Conservation (phyloP, 257 asterid species). For the Eustoma russellianum region DNA sequence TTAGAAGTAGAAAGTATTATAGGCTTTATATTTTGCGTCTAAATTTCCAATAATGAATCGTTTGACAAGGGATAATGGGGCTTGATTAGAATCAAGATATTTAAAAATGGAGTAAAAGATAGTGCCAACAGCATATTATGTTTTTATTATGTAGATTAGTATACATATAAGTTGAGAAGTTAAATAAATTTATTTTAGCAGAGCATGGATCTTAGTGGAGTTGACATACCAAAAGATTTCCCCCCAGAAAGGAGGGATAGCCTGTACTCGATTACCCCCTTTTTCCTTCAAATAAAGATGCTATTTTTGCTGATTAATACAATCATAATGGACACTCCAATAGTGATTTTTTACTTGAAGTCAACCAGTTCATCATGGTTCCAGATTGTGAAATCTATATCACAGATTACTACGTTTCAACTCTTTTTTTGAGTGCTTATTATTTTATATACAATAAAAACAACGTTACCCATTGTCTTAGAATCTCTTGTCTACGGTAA, state of each 20-base stretch:
- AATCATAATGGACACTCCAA: conserved; percentile 9
- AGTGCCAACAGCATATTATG: conserved; percentile 45
- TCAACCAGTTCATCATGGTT: conserved; percentile 22
- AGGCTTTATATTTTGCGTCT: conserved; percentile 9
- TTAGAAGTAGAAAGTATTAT: conserved; percentile 20
- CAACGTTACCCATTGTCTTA: too few relatives aligned
- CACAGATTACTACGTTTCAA: too few relatives aligned
- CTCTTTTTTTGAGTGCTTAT: too few relatives aligned
- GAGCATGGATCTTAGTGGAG: conserved; percentile 43
- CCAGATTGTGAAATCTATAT: too few relatives aligned
- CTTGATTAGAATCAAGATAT: not conserved
- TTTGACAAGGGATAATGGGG: conserved; percentile 6
- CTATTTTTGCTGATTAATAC: conserved; percentile 8
- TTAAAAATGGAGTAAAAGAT: conserved; percentile 9
- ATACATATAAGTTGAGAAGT: conserved; percentile 11
- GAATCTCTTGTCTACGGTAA: too few relatives aligned
- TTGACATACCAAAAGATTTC: conserved; percentile 48
- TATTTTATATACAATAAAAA: too few relatives aligned
- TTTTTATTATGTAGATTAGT: conserved; percentile 14
- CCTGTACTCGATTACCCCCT: not conserved
- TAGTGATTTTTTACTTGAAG: conserved; percentile 8
- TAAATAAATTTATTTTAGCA: conserved; percentile 5
- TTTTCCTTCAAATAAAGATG: conserved; percentile 21
- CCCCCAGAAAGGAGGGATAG: conserved; percentile 29
- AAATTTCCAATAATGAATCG: conserved; percentile 16